phyloP scores from a whole-genome alignment of 441 rosid species.

The Melastoma candidum region DNA sequence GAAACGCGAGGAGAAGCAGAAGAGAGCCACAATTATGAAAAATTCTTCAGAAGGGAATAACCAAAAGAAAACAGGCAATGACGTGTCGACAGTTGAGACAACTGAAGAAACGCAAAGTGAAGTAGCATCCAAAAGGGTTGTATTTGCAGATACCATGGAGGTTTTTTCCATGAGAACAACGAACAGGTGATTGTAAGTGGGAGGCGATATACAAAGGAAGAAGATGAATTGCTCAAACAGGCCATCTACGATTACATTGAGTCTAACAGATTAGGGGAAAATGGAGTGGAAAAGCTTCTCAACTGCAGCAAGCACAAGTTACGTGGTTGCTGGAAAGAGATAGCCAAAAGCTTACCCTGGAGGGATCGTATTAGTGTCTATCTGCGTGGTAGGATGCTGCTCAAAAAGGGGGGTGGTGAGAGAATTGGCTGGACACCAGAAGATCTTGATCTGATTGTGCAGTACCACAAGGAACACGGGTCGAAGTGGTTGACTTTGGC shows the following conservation, averaged over 20 bases:
- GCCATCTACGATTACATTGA: conserved; percentile 38
- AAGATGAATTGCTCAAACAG: conserved; percentile 41
- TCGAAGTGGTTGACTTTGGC: conserved; percentile 53
- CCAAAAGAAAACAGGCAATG: conserved; percentile 9
- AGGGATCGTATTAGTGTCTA: conserved; percentile 30
- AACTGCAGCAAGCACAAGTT: conserved; percentile 28
- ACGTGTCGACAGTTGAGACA: neutral
- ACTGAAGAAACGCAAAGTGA: conserved; percentile 19
- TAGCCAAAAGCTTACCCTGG: conserved; percentile 48
- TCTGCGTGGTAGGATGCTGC: conserved; percentile 36
- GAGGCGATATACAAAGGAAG: conserved; percentile 61
- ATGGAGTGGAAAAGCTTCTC: conserved; percentile 53
- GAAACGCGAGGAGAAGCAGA: neutral
- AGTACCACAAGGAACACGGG: conserved; percentile 42
- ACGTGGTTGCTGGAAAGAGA: conserved; percentile 70
- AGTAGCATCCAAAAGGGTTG: conserved; percentile 40
- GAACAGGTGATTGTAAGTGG: conserved; percentile 37
- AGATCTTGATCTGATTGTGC: conserved; percentile 35
- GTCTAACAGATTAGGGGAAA: conserved; percentile 38
- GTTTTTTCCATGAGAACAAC: conserved; percentile 34
- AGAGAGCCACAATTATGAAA: conserved; percentile 5
- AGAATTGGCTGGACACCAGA: conserved; percentile 47
- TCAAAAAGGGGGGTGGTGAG: conserved; percentile 26
- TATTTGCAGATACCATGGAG: conserved; percentile 48
- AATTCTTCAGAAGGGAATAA: conserved; percentile 11